These are phyloP conservation scores for Tulasnella sp. DNA, from an alignment of 768 basidiomycete species.

Conservation along the genomic window DNA sequence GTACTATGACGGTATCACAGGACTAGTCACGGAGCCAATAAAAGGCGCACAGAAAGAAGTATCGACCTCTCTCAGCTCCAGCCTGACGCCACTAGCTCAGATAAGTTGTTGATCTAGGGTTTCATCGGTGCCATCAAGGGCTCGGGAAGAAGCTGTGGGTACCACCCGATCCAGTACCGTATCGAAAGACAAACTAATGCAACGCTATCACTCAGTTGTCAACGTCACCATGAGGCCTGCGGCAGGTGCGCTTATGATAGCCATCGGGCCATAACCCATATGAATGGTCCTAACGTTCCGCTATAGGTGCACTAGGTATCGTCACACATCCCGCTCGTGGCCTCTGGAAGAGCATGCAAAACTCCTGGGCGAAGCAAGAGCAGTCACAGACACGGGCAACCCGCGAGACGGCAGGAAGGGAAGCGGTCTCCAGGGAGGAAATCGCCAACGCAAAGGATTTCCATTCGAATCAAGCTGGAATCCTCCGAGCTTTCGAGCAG, in stretches of 20 bases:
- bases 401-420: constrained; percentile 33
- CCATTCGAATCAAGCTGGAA: constrained; percentile 26
- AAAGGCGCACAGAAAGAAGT: constrained; percentile 33
- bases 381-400: constrained; percentile 31
- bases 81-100: constrained; percentile 1
- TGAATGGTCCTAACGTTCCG: neutral
- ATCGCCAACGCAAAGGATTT: constrained; percentile 17
- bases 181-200: neutral
- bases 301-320: constrained; percentile 22
- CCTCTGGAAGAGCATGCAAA: constrained; percentile 31
- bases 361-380: constrained; percentile 26
- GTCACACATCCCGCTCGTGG: constrained; percentile 30
- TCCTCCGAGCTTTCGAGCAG: constrained; percentile 33
- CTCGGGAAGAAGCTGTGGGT: constrained; percentile 29
- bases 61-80: neutral
- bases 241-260: constrained; percentile 11
- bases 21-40: constrained; percentile 32
- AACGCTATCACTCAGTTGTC: constrained; percentile 21
- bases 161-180: neutral
- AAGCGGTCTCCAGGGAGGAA: constrained; percentile 29
- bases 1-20: constrained; percentile 33
- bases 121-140: constrained; percentile 31
- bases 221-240: constrained; percentile 30
- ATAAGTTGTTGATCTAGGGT: constrained; percentile 23
- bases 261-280: constrained; percentile 3